These are phyloP conservation scores for Dryas octopetala DNA, from an alignment of 306 rosid genomes.

Conservation along the genomic window DNA sequence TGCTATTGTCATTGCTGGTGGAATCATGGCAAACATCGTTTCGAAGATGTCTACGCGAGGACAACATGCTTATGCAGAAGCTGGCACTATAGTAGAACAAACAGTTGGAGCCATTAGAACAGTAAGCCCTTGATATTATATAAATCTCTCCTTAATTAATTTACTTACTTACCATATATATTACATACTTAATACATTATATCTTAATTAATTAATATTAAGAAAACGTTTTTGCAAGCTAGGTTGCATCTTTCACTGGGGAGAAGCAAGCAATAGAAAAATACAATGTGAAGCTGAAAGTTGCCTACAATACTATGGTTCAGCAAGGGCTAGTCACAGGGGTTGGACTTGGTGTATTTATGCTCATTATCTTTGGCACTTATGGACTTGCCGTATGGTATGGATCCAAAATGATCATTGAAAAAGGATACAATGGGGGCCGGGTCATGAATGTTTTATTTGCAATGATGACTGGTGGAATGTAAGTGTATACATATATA, in stretches of 20 bases:
- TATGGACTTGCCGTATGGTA: slow-evolving; percentile 88
- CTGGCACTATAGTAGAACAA: slow-evolving; percentile 83
- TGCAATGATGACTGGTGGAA: slow-evolving; percentile 80
- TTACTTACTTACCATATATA: background rate
- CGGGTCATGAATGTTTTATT: slow-evolving; percentile 58
- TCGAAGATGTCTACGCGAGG: slow-evolving; percentile 73
- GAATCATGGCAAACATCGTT: slow-evolving; percentile 33
- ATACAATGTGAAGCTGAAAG: slow-evolving; percentile 54
- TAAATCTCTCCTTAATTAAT: background rate
- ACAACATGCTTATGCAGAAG: slow-evolving; percentile 83
- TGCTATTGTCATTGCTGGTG: slow-evolving; percentile 49
- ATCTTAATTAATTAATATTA: background rate
- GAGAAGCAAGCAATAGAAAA: slow-evolving; percentile 70
- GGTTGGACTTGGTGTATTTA: slow-evolving; percentile 50
- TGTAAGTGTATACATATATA: slow-evolving; percentile 44
- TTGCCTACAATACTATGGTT: slow-evolving; percentile 54
- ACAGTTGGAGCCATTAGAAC: slow-evolving; percentile 80
- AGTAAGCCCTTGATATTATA: slow-evolving; percentile 33
- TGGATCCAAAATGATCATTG: slow-evolving; percentile 70
- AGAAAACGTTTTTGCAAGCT: background rate
- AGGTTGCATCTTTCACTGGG: slow-evolving; percentile 94
- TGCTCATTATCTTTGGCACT: slow-evolving; percentile 50
- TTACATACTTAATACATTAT: background rate
- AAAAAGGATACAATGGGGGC: slow-evolving; percentile 73
- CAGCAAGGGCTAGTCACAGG: slow-evolving; percentile 76